A percentile compares a stretch with the other conserved stretches of the same genome.
Evolutionary conservation across 352 stramenopile genomes (phyloP).

Genomic region (Pythium coloratum): DNA sequence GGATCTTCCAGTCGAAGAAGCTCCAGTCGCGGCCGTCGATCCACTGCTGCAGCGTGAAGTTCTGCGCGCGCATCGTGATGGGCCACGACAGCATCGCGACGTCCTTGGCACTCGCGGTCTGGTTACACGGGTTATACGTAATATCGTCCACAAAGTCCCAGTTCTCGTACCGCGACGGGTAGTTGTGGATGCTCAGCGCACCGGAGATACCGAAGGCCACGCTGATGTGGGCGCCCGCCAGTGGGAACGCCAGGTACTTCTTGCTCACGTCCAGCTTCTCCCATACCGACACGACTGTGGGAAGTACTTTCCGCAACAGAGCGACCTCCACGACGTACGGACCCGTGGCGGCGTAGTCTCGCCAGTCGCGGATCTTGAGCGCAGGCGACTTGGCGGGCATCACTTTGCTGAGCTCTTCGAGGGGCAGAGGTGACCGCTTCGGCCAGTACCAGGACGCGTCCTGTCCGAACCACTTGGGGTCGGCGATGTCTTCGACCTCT

Average conservation of each 20-base stretch:
- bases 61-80: slow-evolving; percentile 68
- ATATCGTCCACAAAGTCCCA: slow-evolving; percentile 87
- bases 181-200: slow-evolving; percentile 75
- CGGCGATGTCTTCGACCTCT: slow-evolving; percentile 58
- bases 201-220: slow-evolving; percentile 61
- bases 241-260: slow-evolving; percentile 61
- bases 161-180: slow-evolving; percentile 83
- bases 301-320: slow-evolving; percentile 50
- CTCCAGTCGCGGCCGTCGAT: slow-evolving; percentile 75
- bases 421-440: slow-evolving; percentile 40
- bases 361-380: slow-evolving; percentile 60
- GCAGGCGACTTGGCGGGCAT: slow-evolving; percentile 45
- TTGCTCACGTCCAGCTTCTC: slow-evolving; percentile 48
- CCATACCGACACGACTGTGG: slow-evolving; percentile 50
- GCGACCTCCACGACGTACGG: slow-evolving; percentile 70
- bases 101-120: slow-evolving; percentile 30
- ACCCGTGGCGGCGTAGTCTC: slow-evolving; percentile 64
- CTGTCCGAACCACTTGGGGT: slow-evolving; percentile 61
- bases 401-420: slow-evolving; percentile 36
- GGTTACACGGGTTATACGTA: slow-evolving; percentile 73
- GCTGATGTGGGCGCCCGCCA: slow-evolving; percentile 65
- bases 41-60: slow-evolving; percentile 77
- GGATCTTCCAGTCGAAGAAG: slow-evolving; percentile 63
- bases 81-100: slow-evolving; percentile 71
- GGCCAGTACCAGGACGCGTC: slow-evolving; percentile 83